Conservation (phyloP, 1,284 basidiomycete species). For the Puccinia polysora region DNA sequence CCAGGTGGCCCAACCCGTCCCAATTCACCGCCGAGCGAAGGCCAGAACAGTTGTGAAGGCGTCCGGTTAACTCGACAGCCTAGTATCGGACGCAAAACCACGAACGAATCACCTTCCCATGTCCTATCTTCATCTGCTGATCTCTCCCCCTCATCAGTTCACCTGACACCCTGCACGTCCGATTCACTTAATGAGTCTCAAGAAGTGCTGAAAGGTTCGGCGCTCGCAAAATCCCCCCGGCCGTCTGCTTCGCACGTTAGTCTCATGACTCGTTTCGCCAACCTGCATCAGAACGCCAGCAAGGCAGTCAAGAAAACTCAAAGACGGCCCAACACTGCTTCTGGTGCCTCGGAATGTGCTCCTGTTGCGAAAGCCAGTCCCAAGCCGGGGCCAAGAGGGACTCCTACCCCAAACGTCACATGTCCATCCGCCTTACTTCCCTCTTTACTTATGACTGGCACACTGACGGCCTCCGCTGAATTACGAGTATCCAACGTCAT, state of each 20-base stretch:
- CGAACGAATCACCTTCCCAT: background rate
- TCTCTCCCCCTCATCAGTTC: background rate
- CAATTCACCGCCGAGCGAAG: background rate
- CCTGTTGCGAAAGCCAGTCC: background rate
- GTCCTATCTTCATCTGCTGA: too few relatives aligned
- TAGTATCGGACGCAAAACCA: background rate
- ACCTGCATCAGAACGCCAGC: conserved; percentile 2
- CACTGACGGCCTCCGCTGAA: background rate
- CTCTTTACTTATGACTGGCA: background rate
- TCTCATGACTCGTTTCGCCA: conserved; percentile 21
- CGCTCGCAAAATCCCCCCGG: background rate
- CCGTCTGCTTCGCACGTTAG: background rate
- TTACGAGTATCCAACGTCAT: background rate
- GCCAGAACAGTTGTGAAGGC: background rate
- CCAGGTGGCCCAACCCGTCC: background rate
- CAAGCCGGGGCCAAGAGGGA: conserved; percentile 1
- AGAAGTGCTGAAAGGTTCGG: conserved; percentile 5
- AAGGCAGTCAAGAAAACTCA: conserved; percentile 11
- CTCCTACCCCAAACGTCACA: background rate
- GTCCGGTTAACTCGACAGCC: background rate
- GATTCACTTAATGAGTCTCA: conserved; percentile 11
- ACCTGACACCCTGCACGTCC: background rate
- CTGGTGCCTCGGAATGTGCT: conserved; percentile 12
- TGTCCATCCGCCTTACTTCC: background rate
- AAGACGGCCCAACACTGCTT: conserved; percentile 31